Evolutionary conservation across 495 filamentous ascomycete species (phyloP), one percentile per base, ranked within the genome.

Genomic region (Clohesyomyces aquaticus): DNA sequence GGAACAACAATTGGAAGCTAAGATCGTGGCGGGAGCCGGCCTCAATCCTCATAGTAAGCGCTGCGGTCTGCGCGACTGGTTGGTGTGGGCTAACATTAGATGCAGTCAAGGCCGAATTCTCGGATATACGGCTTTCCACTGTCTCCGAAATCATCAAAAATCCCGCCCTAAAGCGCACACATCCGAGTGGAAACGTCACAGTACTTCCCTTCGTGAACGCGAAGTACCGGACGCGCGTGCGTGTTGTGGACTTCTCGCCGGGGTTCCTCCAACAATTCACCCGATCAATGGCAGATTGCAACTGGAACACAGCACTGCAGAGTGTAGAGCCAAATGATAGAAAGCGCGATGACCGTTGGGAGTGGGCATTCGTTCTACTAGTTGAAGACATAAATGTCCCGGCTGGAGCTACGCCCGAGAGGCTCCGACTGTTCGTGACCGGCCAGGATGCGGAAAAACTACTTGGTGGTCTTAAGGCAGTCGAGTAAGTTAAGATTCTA

Each of bases 181-280:
- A 59, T 19, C 55, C 76, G 1, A 74, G 77, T 12, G 81, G 80
- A 1, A 71, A 77, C 19, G 72, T 65, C 41, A 85, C 75, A 61
- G 67, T 65, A 51, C 80, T 81, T 53, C 86, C 91, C 1, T 96
- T 96, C 68, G 81, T 87, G 43, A 91, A 91, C 71, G 72, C 82
- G 53, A 89, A 88, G 55, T 95, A 91, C 69, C 82, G 79, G 16
- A 77, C 83, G 16, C 73, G 75, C 29, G 87, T 88, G 45, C 88
- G 90, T 25, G 87, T 96, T 1, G 80, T 96, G 16, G 90, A 96
- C 72, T 97, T 91, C 76, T 85, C 80, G 29, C 94, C 94, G 1
- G 75, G 76, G 16, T 79, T 79, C 1, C 74, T 98, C 10, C 84
- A 87, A 62, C 85, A 96, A 59, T 98, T 97, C 66, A 77, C 90